phyloP scores from a whole-genome alignment of 139 green algal genomes.

The Eudorina sp. region DNA sequence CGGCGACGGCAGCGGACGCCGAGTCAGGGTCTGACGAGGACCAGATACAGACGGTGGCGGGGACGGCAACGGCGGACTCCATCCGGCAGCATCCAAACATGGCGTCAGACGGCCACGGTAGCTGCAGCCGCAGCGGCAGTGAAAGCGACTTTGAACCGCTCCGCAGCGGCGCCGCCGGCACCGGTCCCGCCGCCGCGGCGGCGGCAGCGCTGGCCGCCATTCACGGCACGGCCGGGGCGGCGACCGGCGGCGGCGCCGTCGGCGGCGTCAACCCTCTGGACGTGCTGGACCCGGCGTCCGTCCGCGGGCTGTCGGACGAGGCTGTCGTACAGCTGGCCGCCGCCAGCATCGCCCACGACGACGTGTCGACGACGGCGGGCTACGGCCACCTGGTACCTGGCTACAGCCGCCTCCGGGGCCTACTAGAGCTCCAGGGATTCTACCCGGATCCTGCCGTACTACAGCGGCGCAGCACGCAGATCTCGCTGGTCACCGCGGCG shows the following conservation, averaged over 20 bases:
- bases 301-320: constrained; percentile 1
- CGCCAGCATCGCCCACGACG: background rate
- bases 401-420: constrained; percentile 41
- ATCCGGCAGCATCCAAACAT: too few relatives aligned
- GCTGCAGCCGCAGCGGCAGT: background rate
- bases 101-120: background rate
- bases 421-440: constrained; percentile 34
- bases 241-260: background rate
- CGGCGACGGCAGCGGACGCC: too few relatives aligned
- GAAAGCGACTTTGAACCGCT: background rate
- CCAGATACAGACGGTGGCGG: too few relatives aligned
- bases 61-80: too few relatives aligned
- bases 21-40: too few relatives aligned
- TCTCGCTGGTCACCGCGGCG: constrained; percentile 39
- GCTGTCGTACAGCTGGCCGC: constrained; percentile 10
- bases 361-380: background rate
- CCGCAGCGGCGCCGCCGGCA: background rate
- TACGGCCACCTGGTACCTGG: constrained; percentile 27
- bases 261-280: background rate
- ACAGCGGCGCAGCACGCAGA: constrained; percentile 39
- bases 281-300: background rate
- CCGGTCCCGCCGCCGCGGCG: background rate
- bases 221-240: background rate
- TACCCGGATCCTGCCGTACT: constrained; percentile 39
- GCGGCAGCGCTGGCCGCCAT: background rate